These are phyloP conservation scores for Saccharum officinarum DNA, from an alignment of 176 grass and related monocot species.

Conservation along the genomic window DNA sequence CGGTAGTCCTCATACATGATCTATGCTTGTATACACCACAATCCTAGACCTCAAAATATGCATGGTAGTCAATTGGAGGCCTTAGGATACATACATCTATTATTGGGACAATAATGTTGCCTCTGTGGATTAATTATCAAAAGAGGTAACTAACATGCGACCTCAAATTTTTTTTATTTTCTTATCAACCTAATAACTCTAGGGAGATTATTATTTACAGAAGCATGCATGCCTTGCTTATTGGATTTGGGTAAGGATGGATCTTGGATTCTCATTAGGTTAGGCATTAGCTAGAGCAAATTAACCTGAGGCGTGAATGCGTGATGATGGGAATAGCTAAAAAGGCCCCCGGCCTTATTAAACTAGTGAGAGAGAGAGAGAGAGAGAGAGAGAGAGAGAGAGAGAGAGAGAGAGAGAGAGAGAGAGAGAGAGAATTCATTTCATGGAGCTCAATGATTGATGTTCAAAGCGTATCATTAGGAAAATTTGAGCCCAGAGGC, in stretches of 20 bases:
- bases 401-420: too few relatives aligned
- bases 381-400: too few relatives aligned
- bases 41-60: neutral
- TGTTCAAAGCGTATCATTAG: constrained; percentile 57
- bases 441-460: constrained; percentile 62
- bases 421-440: neutral
- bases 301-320: neutral
- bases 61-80: neutral
- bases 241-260: constrained; percentile 24
- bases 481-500: constrained; percentile 43
- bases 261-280: constrained; percentile 42
- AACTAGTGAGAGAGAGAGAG: too few relatives aligned
- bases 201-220: neutral
- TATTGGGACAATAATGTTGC: neutral
- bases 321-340: constrained; percentile 27
- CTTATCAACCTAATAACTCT: neutral
- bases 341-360: constrained; percentile 25
- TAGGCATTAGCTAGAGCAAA: constrained; percentile 28
- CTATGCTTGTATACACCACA: neutral
- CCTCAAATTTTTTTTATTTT: neutral
- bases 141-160: neutral
- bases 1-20: neutral
- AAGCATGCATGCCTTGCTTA: neutral
- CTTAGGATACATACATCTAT: neutral
- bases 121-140: neutral